A percentile compares a stretch with the other conserved stretches of the same genome.
Evolutionary conservation across 2,329 filamentous ascomycete genomes (phyloP).

Genomic region (Keithomyces neogunnii): DNA sequence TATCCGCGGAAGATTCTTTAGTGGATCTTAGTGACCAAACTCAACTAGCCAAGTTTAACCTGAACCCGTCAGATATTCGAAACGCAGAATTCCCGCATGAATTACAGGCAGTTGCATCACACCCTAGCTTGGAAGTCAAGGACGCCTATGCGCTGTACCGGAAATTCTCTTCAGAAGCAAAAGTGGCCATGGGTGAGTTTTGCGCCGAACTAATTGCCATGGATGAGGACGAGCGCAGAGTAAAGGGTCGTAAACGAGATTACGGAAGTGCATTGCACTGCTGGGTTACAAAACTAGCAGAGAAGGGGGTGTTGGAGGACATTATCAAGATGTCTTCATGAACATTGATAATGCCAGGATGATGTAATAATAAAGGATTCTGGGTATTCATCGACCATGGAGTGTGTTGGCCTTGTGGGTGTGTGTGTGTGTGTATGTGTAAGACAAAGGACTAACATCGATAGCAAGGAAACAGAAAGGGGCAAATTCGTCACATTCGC

Average conservation of each 20-base stretch:
- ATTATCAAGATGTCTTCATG: slow-evolving; percentile 19
- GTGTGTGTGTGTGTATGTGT: background rate
- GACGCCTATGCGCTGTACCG: slow-evolving; percentile 27
- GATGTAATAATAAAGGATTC: too few relatives aligned
- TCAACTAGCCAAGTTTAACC: slow-evolving; percentile 22
- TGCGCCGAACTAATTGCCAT: slow-evolving; percentile 37
- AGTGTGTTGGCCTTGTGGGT: background rate
- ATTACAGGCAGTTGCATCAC: slow-evolving; percentile 10
- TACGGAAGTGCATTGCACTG: slow-evolving; percentile 59
- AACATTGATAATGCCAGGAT: background rate
- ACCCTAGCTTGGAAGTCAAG: slow-evolving; percentile 7
- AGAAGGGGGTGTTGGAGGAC: slow-evolving; percentile 51
- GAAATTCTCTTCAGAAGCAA: slow-evolving; percentile 32
- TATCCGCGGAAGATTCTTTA: slow-evolving; percentile 12
- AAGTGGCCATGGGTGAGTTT: slow-evolving; percentile 34
- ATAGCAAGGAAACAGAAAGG: background rate
- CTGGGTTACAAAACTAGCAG: slow-evolving; percentile 62
- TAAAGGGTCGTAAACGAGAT: slow-evolving; percentile 52
- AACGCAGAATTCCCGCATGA: slow-evolving; percentile 11
- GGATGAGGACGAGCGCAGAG: slow-evolving; percentile 41
- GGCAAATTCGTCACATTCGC: background rate
- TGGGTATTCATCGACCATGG: background rate
- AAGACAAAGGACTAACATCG: background rate
- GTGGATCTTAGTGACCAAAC: slow-evolving; percentile 15
- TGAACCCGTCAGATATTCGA: slow-evolving; percentile 17